A percentile compares a stretch with the other conserved stretches of the same genome.
Evolutionary conservation across 305 asterid species (phyloP).

Genomic region (Fraxinus albicans): DNA sequence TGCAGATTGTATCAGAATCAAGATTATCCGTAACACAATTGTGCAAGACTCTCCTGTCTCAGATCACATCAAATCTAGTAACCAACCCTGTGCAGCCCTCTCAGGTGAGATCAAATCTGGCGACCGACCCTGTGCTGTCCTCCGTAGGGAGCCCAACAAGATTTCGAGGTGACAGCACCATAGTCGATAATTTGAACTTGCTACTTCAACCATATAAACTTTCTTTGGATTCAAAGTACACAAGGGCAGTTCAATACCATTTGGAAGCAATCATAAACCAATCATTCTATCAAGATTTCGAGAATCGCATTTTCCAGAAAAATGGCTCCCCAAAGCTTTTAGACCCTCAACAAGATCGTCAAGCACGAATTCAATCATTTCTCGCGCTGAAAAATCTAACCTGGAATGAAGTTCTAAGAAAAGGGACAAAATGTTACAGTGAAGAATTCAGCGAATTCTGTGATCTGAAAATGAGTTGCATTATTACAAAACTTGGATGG

Average conservation of each 20-base stretch:
- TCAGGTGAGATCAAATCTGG: background rate
- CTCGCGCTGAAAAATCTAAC: conserved; percentile 67
- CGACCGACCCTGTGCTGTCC: background rate
- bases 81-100: conserved; percentile 29
- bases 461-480: conserved; percentile 82
- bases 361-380: conserved; percentile 58
- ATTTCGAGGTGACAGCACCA: background rate
- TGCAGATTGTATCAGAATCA: conserved; percentile 82
- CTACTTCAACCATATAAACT: conserved; percentile 70
- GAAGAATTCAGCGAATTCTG: conserved; percentile 91
- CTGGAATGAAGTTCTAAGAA: conserved; percentile 84
- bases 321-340: conserved; percentile 60
- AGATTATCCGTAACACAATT: conserved; percentile 79
- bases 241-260: conserved; percentile 62
- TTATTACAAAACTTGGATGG: conserved; percentile 60
- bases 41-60: conserved; percentile 55
- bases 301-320: conserved; percentile 65
- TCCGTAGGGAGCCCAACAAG: background rate
- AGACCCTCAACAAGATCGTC: conserved; percentile 65
- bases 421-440: conserved; percentile 85
- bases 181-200: conserved; percentile 57
- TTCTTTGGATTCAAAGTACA: conserved; percentile 53
- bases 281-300: conserved; percentile 70
- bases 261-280: conserved; percentile 79
- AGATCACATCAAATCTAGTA: conserved; percentile 46